Base-by-base conservation (phyloP, 768 basidiomycete genomes). In the Phylloporus sp. region DNA sequence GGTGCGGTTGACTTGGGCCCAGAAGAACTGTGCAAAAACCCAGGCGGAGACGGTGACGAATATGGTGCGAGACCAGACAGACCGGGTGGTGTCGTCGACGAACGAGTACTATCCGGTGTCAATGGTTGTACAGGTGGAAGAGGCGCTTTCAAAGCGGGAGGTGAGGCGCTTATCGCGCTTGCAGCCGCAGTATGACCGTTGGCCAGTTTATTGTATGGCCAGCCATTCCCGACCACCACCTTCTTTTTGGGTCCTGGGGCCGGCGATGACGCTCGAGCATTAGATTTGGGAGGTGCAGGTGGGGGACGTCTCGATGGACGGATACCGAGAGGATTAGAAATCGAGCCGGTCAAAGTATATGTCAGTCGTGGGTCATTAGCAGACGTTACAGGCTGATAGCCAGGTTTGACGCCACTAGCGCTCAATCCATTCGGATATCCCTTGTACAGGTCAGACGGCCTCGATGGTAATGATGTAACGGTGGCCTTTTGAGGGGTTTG, bases 281-380 rank as follows among this genome's bases (percentile, higher is more conserved):
- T 18, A 26, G 44, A 1, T 42, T 59, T 65, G 2, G 36, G 36
- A n/a, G 56, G 45, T 20, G 28, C 49, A 4, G 47, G 54, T 7
- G 50, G 66, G n/a, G 53, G 44, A 28, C 42, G 45, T 43, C 61
- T 58, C 13, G 81, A 78, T 13, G 83, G 80, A 23, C 74, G 71
- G 47, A 85, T 84, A 42, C 71, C 73, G 35, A 84, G 63, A 22
- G 82, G 81, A 60, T 85, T 85, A 0, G 71, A 74, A 23, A 72
- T 61, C 9, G 79, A 72, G 11, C 74, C 75, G 7, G 68, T 58
- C n/a, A 73, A 59, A 29, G 76, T 72, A 53, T 70, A 72, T 2
- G 70, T 72, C 22, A 76, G 49, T 3, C 63, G 62, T 23, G 58
- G 57, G 39, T 68, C 67, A 27, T 29, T 65, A 15, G 68, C 61